Base-by-base conservation (phyloP, 2,329 filamentous ascomycete species). In the Pseudogymnoascus sp. region DNA sequence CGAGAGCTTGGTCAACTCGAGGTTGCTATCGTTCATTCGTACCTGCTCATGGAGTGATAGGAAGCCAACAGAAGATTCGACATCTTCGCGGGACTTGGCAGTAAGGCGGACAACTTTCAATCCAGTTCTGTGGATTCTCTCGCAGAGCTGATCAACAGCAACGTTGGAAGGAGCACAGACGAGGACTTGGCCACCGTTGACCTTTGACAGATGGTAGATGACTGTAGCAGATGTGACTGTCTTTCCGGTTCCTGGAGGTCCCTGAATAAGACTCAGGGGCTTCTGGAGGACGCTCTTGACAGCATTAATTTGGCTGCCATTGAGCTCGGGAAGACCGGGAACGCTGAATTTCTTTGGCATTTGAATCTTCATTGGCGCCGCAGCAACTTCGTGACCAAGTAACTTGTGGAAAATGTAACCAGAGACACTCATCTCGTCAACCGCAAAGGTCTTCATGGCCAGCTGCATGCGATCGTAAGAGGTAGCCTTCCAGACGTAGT, bases 401-500 rank as follows among this genome's bases (percentile, higher is more conserved):
- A 99, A 83, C 68, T 95, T 95, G 75, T 99, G 95, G 79, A 97
- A 99, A 68, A 99, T 96, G 77, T 97, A 99, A 38, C 95, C 95
- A 21, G 95, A 97, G 47, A 99, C 93, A 72, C 93, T 97, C 89
- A 96, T 90, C 76, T 99, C 95, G 70, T 99, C 93, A 50, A 97
- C 87, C 5, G 95, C 95, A 74, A 99, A 99, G 0, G 91, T 97
- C 81, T 97, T 97, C 93, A 99, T 97, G 62, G 95, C 96, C 68
- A 93, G 86, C 76, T 99, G 95, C 95, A 99, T 99, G 67, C 95
- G 93, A 73, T 99, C 95, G 74, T 99, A 99, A 0, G 93, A 97
- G 0, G 96, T 99, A 13, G 96, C 95, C 75, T 99, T 99, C 95
- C 95, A 99, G 63, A 99, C 95, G 72, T 99, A 99, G 75, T 99